These are phyloP conservation scores for Aspergillus caelatus DNA, from an alignment of 2,329 filamentous ascomycete species.

Conservation along the genomic window DNA sequence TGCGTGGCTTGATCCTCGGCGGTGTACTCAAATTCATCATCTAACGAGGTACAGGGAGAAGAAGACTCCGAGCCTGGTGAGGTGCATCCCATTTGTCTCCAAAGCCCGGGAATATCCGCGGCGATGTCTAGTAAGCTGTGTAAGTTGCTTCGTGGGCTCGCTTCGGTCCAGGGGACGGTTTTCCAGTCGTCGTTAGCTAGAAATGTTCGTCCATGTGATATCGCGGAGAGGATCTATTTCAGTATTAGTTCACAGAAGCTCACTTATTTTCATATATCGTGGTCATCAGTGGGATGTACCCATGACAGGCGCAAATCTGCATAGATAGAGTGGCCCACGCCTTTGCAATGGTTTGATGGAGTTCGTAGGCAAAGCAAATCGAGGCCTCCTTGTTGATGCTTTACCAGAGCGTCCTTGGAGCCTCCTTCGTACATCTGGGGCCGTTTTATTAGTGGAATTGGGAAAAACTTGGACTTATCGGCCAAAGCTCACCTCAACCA, in stretches of 20 bases:
- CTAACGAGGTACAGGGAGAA: not conserved
- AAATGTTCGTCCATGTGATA: not conserved
- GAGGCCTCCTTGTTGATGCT: slow-evolving; percentile 2
- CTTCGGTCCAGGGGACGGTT: not conserved
- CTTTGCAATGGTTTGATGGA: slow-evolving; percentile 1
- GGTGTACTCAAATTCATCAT: not conserved
- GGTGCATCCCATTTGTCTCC: not conserved
- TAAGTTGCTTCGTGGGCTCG: not conserved
- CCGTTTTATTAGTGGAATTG: not conserved
- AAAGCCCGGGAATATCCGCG: not conserved
- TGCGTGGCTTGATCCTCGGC: not conserved
- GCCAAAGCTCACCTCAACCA: not conserved
- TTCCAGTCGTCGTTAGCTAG: not conserved
- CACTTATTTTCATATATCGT: not conserved
- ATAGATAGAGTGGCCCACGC: slow-evolving; percentile 1
- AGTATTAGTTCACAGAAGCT: not conserved
- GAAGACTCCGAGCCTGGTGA: not conserved
- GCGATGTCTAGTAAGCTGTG: not conserved
- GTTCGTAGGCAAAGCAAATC: not conserved
- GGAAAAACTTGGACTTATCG: no score
- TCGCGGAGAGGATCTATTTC: slow-evolving; percentile 1
- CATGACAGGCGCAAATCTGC: not conserved
- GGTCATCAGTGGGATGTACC: not conserved
- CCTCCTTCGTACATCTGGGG: not conserved
- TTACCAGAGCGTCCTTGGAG: not conserved